phyloP scores from a whole-genome alignment of 805 yeast species.

The Grigorovia yakushimaensis region DNA sequence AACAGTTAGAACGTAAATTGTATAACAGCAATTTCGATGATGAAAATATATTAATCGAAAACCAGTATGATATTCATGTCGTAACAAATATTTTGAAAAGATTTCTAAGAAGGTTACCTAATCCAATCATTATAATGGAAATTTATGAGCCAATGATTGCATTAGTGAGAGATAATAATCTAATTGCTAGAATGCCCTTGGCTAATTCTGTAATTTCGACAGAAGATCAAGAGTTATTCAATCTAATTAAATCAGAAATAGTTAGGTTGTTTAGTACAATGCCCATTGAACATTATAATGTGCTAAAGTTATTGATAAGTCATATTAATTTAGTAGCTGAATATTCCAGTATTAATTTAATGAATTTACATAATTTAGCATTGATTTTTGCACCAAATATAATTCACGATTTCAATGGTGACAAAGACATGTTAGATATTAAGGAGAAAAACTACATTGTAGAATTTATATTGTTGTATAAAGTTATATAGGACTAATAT shows the following conservation, averaged over 20 bases:
- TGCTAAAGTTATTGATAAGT: constrained; percentile 44
- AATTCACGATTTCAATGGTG: constrained; percentile 68
- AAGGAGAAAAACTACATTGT: constrained; percentile 67
- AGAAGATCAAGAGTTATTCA: constrained; percentile 6
- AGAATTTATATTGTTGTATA: constrained; percentile 46
- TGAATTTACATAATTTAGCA: constrained; percentile 75
- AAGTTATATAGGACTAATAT: background rate
- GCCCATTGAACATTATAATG: constrained; percentile 58
- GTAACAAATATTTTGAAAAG: constrained; percentile 80
- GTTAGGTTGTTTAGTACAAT: constrained; percentile 21
- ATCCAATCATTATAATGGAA: constrained; percentile 69
- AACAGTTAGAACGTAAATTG: constrained; percentile 21
- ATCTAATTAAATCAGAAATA: constrained; percentile 22
- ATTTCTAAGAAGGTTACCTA: constrained; percentile 73
- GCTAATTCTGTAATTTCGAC: constrained; percentile 6
- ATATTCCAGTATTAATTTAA: constrained; percentile 51
- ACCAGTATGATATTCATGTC: constrained; percentile 59
- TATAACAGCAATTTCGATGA: constrained; percentile 26
- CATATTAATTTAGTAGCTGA: constrained; percentile 58
- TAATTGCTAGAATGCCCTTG: constrained; percentile 16
- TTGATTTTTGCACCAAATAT: constrained; percentile 94
- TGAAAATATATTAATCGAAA: constrained; percentile 5
- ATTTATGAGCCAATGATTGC: constrained; percentile 58
- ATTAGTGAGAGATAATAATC: constrained; percentile 33
- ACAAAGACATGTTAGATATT: constrained; percentile 78